Percentiles rank a stretch among this genome's conserved stretches.
Conservation (phyloP, 768 basidiomycete species). For the Lentinula edodes region DNA sequence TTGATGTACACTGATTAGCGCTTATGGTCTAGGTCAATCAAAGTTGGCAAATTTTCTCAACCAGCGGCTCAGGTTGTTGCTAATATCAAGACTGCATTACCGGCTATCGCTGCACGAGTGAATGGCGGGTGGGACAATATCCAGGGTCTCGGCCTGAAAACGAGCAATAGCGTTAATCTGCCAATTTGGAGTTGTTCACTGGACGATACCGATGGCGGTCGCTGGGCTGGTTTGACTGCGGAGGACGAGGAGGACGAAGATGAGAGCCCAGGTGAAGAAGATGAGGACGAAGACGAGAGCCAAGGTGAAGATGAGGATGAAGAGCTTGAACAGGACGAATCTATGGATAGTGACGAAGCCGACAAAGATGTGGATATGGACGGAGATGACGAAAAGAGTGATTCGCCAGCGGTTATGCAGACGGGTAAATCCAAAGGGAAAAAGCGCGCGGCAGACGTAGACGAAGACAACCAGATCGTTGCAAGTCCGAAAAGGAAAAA, state of each 20-base stretch:
- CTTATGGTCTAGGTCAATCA: constrained; percentile 62
- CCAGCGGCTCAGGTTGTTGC: constrained; percentile 66
- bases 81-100: constrained; percentile 77
- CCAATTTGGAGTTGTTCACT: constrained; percentile 87
- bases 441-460: constrained; percentile 31
- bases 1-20: background rate
- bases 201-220: constrained; percentile 28
- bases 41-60: constrained; percentile 73
- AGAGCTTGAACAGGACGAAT: constrained; percentile 15
- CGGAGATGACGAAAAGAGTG: constrained; percentile 14
- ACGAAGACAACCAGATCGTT: constrained; percentile 30
- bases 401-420: constrained; percentile 8
- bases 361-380: background rate
- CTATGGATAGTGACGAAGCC: constrained; percentile 7
- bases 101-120: constrained; percentile 63
- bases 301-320: constrained; percentile 16
- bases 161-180: constrained; percentile 74
- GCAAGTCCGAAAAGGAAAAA: constrained; percentile 39
- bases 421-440: constrained; percentile 20
- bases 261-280: constrained; percentile 12
- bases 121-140: constrained; percentile 88
- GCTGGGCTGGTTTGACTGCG: constrained; percentile 35
- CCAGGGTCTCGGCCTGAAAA: constrained; percentile 87
- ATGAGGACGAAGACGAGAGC: constrained; percentile 21
- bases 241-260: constrained; percentile 16